Base-by-base conservation (phyloP, 2,329 filamentous ascomycete species). In the Calonectria pteridis region DNA sequence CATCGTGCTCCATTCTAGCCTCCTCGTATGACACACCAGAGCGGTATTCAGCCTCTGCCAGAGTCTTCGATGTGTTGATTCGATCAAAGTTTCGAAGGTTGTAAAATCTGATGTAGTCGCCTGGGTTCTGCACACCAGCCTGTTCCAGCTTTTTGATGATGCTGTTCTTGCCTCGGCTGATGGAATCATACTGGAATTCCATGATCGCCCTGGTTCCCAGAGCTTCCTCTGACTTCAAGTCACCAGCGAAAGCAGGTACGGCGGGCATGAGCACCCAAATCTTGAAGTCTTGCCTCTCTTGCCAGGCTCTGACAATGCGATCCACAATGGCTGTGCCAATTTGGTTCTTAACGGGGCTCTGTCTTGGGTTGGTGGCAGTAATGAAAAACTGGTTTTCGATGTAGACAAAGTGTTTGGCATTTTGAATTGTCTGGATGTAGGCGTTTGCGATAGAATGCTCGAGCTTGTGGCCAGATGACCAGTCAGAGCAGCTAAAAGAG, bases 381-480 rank as follows among this genome's bases (percentile, higher is more conserved):
- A 97, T 97, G 87, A 97, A 97, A 86, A 97, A 97, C 88, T 91
- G 92, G 80, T 96, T 95, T 82, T 96, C 94, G 43, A 96, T 95
- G 83, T 95, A 96, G 72, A 96, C 85, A 80, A 93, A 95, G 81
- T 95, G 92, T 80, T 92, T 86, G 23, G 93, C 93, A 63, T 92
- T 91, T 46, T 85, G 87, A 78, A 95, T 95, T 33, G 92, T 89
- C 53, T 93, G 89, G 40, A 94, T 91, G 81, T 98, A 98, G 1
- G 95, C 95, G 81, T 96, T 96, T 74, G 93, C 91, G 75, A 98
- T 96, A 0, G 95, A 98, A 83, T 97, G 95, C 80, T 91, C 89
- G 0, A 87, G 88, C 7, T 83, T 83, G 65, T 88, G 86, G 2
- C 89, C 89, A 18, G 86, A 82, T 2, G 89, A 91, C 89, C 89